These are phyloP conservation scores for Blastobotrys chiropterorum DNA, from an alignment of 805 yeast genomes.

Conservation along the genomic window DNA sequence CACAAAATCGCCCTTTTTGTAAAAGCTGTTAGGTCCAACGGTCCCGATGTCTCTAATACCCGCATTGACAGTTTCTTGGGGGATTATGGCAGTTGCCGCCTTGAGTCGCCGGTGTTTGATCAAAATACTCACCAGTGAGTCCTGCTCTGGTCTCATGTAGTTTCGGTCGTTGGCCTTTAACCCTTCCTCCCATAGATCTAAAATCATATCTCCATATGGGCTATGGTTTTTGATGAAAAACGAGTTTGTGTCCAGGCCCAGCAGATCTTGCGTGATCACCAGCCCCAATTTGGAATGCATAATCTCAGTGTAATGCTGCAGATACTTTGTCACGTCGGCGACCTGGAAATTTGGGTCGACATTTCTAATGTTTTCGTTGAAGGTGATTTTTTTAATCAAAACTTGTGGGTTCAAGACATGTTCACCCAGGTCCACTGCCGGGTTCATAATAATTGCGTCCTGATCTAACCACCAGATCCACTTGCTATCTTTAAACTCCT, in stretches of 20 bases:
- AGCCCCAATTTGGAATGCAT: constrained; percentile 22
- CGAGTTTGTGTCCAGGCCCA: constrained; percentile 31
- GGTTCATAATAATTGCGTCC: constrained; percentile 31
- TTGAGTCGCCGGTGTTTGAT: constrained; percentile 17
- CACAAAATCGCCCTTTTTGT: constrained; percentile 24
- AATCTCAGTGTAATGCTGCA: constrained; percentile 9
- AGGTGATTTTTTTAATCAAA: constrained; percentile 21
- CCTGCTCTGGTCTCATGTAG: constrained; percentile 24
- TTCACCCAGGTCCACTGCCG: constrained; percentile 22
- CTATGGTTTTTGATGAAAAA: constrained; percentile 21
- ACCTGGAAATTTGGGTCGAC: constrained; percentile 10
- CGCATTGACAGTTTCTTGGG: constrained; percentile 28
- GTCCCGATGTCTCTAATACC: background rate
- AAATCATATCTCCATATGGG: constrained; percentile 19
- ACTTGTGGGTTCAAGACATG: constrained; percentile 26
- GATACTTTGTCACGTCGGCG: constrained; percentile 6
- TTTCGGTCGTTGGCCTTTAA: constrained; percentile 7
- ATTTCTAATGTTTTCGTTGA: constrained; percentile 18
- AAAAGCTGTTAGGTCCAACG: constrained; percentile 3
- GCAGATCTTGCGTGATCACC: constrained; percentile 25
- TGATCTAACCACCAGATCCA: constrained; percentile 36
- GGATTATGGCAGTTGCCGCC: constrained; percentile 25
- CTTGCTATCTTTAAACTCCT: constrained; percentile 27
- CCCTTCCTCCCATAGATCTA: constrained; percentile 26
- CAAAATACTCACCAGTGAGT: constrained; percentile 18